A percentile compares a stretch with the other conserved stretches of the same genome.
phyloP scores from a whole-genome alignment of 768 basidiomycete species.

The Trametopsis cervina region DNA sequence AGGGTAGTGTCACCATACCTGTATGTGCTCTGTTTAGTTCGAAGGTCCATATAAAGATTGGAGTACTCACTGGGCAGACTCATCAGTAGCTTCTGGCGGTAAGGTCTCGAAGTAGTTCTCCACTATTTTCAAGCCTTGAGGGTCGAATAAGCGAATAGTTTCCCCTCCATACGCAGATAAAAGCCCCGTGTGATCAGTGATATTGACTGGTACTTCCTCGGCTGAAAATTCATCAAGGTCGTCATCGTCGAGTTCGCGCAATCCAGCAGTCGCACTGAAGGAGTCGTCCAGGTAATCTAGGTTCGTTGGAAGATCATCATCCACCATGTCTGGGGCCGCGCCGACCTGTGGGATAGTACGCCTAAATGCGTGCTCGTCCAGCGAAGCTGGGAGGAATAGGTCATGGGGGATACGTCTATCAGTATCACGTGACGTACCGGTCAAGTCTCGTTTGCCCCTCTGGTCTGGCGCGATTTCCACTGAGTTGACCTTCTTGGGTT shows the following conservation, averaged over 20 bases:
- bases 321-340: constrained; percentile 79
- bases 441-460: constrained; percentile 13
- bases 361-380: constrained; percentile 81
- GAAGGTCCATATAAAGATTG: neutral
- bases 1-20: constrained; percentile 43
- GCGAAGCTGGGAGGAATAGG: constrained; percentile 39
- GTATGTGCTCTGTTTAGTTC: neutral
- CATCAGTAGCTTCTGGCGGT: constrained; percentile 45
- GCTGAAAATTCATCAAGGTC: constrained; percentile 62
- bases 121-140: constrained; percentile 54
- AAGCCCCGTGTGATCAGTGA: constrained; percentile 29
- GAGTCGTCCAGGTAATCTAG: constrained; percentile 81
- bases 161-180: constrained; percentile 72
- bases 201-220: constrained; percentile 8
- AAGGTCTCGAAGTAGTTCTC: constrained; percentile 72
- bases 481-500: neutral
- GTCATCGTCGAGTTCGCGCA: constrained; percentile 66
- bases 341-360: constrained; percentile 65
- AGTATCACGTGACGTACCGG: constrained; percentile 17
- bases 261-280: constrained; percentile 70
- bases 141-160: constrained; percentile 71
- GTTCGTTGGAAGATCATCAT: constrained; percentile 88
- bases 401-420: neutral
- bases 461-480: constrained; percentile 12
- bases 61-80: constrained; percentile 38